A percentile compares a stretch with the other conserved stretches of the same genome.
phyloP scores from a whole-genome alignment of 306 rosid species.

The Hippophae rhamnoides region DNA sequence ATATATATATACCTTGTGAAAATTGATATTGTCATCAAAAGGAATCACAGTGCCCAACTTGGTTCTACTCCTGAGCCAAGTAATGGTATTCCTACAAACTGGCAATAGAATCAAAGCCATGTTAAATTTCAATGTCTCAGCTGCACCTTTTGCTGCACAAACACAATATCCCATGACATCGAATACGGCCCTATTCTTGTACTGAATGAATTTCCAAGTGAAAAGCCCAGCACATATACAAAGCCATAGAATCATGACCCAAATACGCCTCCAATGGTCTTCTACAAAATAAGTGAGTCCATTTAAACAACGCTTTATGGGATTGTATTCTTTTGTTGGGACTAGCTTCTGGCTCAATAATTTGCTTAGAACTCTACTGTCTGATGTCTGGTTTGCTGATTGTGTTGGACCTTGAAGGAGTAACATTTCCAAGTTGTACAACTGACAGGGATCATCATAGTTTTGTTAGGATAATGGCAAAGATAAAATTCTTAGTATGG shows the following conservation, averaged over 20 bases:
- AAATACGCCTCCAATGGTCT: conserved; percentile 74
- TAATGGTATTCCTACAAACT: conserved; percentile 77
- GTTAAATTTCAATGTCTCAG: conserved; percentile 83
- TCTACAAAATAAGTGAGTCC: conserved; percentile 46
- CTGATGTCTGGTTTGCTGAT: conserved; percentile 41
- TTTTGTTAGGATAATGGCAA: neutral
- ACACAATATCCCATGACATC: conserved; percentile 82
- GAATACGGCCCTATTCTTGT: conserved; percentile 54
- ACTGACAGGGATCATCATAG: conserved; percentile 19
- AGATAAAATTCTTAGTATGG: no score
- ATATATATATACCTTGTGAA: conserved; percentile 54
- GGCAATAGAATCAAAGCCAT: conserved; percentile 80
- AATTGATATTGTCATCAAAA: conserved; percentile 80
- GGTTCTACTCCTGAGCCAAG: conserved; percentile 75
- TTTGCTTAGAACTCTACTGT: conserved; percentile 56
- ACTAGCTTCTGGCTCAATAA: conserved; percentile 71
- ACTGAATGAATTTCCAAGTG: conserved; percentile 76
- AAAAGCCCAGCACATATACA: conserved; percentile 53
- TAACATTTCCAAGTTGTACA: conserved; percentile 75
- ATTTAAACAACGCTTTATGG: conserved; percentile 36
- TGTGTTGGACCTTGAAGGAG: conserved; percentile 70
- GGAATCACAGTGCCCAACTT: conserved; percentile 55
- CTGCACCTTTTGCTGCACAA: conserved; percentile 69
- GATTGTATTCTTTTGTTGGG: conserved; percentile 70
- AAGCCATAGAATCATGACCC: conserved; percentile 64